These are phyloP conservation scores for Akebia trifoliata DNA, from an alignment of 164 flowering plant species.

Conservation along the genomic window DNA sequence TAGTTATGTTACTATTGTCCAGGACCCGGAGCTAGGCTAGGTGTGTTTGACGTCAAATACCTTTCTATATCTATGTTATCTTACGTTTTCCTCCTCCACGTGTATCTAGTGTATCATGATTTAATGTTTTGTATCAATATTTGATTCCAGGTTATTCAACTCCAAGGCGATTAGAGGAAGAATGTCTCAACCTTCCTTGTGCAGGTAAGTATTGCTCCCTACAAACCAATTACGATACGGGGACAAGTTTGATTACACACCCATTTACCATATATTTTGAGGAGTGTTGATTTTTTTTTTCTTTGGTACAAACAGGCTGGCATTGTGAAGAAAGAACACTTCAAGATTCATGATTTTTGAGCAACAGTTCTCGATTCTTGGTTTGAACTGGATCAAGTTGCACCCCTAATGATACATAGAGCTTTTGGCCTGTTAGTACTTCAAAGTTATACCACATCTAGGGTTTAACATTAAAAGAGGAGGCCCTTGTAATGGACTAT, in stretches of 20 bases:
- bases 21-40: constrained; percentile 42
- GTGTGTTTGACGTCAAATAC: constrained; percentile 2
- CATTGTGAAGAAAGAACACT: constrained; percentile 46
- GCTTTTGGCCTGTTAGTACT: no score
- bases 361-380: no score
- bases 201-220: constrained; percentile 18
- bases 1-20: constrained; percentile 43
- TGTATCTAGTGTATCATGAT: background rate
- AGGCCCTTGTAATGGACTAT: no score
- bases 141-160: constrained; percentile 34
- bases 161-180: constrained; percentile 28
- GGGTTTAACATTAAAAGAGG: no score
- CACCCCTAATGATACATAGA: no score
- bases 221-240: no score
- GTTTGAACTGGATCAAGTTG: no score
- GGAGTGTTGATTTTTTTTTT: background rate
- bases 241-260: no score
- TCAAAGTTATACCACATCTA: no score
- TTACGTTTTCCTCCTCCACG: background rate
- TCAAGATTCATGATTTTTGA: constrained; percentile 52
- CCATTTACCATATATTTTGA: no score
- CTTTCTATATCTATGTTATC: background rate
- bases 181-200: constrained; percentile 38
- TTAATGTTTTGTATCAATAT: no score
- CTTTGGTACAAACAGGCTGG: constrained; percentile 32